Evolutionary conservation across 805 yeast genomes (phyloP).

Genomic region (Yarrowia alimentaria): DNA sequence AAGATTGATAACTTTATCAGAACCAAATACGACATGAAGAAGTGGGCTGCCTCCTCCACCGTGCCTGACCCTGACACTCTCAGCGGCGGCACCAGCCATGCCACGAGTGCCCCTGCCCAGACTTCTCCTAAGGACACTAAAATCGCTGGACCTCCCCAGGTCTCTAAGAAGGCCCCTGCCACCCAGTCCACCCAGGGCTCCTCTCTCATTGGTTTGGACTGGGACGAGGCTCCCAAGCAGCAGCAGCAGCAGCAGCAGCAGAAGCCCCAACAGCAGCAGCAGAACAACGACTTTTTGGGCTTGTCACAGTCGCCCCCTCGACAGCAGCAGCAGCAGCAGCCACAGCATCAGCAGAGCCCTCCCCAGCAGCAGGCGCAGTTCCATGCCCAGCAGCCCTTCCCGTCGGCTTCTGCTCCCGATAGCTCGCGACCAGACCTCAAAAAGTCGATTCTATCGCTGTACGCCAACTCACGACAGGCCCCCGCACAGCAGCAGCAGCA

Average conservation of each 20-base stretch:
- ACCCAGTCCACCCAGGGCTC: conserved; percentile 29
- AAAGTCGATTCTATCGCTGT: conserved; percentile 84
- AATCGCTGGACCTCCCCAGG: conserved; percentile 12
- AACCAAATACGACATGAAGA: conserved; percentile 85
- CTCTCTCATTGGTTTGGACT: conserved; percentile 35
- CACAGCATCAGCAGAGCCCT: conserved; percentile 23
- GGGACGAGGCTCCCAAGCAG: conserved; percentile 29
- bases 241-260: conserved; percentile 28
- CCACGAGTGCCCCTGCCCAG: conserved; percentile 19
- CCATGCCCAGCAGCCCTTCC: conserved; percentile 29
- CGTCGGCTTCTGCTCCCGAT: conserved; percentile 33
- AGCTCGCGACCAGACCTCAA: conserved; percentile 76
- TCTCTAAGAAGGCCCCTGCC: conserved; percentile 27
- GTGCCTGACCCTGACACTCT: conserved; percentile 61
- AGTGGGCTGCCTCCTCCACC: conserved; percentile 66
- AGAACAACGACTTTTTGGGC: conserved; percentile 12
- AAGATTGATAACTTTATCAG: conserved; percentile 87
- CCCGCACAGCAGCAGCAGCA: conserved; percentile 22
- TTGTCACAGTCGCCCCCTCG: conserved; percentile 28
- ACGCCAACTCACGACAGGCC: conserved; percentile 47
- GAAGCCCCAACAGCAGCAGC: conserved; percentile 25
- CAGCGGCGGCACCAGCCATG: conserved; percentile 20
- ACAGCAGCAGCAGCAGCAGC: conserved; percentile 33
- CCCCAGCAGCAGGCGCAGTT: conserved; percentile 32
- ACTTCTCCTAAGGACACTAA: conserved; percentile 17